Base-by-base conservation (phyloP, 768 basidiomycete genomes). In the Rhodocollybia butyracea region DNA sequence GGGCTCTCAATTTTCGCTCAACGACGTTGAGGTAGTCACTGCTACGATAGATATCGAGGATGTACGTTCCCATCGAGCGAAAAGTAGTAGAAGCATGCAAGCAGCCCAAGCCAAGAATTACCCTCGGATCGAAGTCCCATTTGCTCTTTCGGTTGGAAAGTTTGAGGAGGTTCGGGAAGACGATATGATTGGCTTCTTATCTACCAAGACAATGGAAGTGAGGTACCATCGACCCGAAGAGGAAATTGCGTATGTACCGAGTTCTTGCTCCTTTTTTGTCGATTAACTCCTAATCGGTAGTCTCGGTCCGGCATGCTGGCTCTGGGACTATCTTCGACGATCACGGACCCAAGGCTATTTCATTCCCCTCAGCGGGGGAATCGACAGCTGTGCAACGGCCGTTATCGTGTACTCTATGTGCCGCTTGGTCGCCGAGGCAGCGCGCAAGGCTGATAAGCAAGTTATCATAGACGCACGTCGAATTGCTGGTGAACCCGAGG, bases 261-360 rank as follows among this genome's bases (percentile, higher is more conserved):
- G 12, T 56, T 40, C 15, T 41, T 40, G 6, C n/a, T 39, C 22
- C 38, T 13, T 47, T 6, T 12, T 19, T 17, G 17, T 12, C 21
- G 31, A 29, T 31, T 46, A 43, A 45, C 43, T 55, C 43, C 8
- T 47, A 5, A 19, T 11, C 19, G 15, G 5, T 59, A 98, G 96
- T 2, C 75, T 98, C 2, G 97, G 97, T 4, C 97, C 97, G 6
- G 97, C 96, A 15, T 98, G 97, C 66, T 99, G 97, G 97, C 77
- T 99, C n/a, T 99, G 97, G 97, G 97, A 99, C 67, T 99, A 98
- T 65, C 83, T 99, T 29, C 82, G 97, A 34, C 85, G 97, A 41
- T 98, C 96, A 5, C 79, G 91, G 8, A 93, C 89, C 0, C 91
- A 94, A 60, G 97, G 97, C 2, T 98, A 95, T 72, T 98, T 98